Conservation (phyloP, 208 protist genomes). For the Borovskyia barvae region DNA sequence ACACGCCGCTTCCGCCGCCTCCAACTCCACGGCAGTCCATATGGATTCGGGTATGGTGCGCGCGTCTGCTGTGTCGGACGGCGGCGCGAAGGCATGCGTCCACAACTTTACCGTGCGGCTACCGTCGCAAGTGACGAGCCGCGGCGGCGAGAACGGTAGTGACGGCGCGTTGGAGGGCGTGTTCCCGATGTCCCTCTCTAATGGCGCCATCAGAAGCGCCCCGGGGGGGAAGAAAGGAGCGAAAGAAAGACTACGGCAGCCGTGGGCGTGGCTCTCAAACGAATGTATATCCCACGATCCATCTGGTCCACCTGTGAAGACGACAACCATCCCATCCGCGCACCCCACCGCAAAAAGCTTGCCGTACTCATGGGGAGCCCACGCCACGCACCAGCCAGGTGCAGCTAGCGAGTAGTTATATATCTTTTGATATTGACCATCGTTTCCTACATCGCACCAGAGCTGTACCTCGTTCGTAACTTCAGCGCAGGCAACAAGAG, state of each 20-base stretch:
- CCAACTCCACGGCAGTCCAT: constrained; percentile 48
- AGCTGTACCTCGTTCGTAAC: constrained; percentile 43
- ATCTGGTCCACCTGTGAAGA: constrained; percentile 56
- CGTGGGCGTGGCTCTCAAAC: constrained; percentile 49
- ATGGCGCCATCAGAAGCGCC: constrained; percentile 58
- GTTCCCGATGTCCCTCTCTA: constrained; percentile 38
- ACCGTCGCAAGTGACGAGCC: constrained; percentile 76
- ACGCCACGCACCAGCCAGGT: constrained; percentile 60
- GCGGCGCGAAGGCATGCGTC: constrained; percentile 37
- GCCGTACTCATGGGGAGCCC: constrained; percentile 79
- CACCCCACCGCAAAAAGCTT: constrained; percentile 79
- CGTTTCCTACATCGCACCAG: constrained; percentile 51
- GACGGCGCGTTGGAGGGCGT: constrained; percentile 17
- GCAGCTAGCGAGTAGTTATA: constrained; percentile 47
- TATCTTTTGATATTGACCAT: constrained; percentile 51
- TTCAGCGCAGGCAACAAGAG: constrained; percentile 65
- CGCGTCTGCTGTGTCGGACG: constrained; percentile 2
- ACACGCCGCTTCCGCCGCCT: constrained; percentile 10
- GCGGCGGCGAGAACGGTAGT: constrained; percentile 53
- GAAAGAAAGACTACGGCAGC: constrained; percentile 62
- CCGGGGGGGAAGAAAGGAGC: constrained; percentile 69
- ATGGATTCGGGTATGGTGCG: constrained; percentile 26
- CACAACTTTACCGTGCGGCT: constrained; percentile 55
- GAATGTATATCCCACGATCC: constrained; percentile 60
- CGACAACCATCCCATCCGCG: constrained; percentile 54